phyloP scores from a whole-genome alignment of 2,329 filamentous ascomycete genomes.

The Aspergillus quadrilineatus region DNA sequence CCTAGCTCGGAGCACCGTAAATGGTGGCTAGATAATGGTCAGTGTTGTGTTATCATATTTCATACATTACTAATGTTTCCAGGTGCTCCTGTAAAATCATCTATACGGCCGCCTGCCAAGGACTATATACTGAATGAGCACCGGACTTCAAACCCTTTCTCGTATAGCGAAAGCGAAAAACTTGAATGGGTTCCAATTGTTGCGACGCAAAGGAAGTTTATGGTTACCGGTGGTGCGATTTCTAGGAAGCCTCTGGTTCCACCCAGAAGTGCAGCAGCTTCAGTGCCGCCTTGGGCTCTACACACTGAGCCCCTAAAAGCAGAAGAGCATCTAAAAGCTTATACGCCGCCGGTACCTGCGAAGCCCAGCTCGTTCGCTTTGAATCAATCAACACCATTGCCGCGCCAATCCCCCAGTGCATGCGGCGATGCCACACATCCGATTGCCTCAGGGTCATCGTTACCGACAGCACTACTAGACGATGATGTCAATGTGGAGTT shows the following conservation, averaged over 20 bases:
- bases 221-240: slow-evolving; percentile 2
- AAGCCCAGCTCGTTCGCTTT: slow-evolving; percentile 53
- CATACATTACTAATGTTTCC: not conserved
- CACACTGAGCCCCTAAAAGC: not conserved
- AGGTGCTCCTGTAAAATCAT: slow-evolving; percentile 72
- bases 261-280: slow-evolving; percentile 14
- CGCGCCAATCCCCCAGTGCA: not conserved
- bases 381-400: not conserved
- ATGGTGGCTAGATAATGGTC: slow-evolving; percentile 66
- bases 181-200: slow-evolving; percentile 72
- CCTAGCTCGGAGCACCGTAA: slow-evolving; percentile 62
- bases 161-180: slow-evolving; percentile 65
- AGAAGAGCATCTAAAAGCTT: not conserved
- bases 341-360: slow-evolving; percentile 57
- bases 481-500: slow-evolving; percentile 24
- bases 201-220: slow-evolving; percentile 15
- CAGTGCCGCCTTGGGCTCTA: not conserved
- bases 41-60: slow-evolving; percentile 15
- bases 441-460: not conserved
- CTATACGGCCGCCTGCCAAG: slow-evolving; percentile 63
- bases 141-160: slow-evolving; percentile 79
- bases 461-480: slow-evolving; percentile 24
- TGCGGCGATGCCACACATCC: not conserved
- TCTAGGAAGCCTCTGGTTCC: slow-evolving; percentile 26
- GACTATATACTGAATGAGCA: slow-evolving; percentile 68